Base-by-base conservation (phyloP, 2,329 filamentous ascomycete species). In the Gnomoniopsis smithogilvyi region DNA sequence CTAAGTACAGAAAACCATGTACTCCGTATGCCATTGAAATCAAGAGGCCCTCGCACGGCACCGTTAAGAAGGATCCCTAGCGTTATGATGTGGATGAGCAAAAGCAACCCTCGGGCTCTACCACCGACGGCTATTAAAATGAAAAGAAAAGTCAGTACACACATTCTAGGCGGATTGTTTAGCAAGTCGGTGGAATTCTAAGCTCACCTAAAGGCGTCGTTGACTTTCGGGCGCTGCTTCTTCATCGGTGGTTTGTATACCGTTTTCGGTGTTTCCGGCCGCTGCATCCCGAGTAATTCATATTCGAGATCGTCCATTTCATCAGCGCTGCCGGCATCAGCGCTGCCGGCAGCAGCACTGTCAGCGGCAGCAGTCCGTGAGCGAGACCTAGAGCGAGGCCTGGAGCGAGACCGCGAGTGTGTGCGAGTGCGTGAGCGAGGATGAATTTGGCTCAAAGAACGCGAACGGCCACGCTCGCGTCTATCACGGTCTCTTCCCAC, bases 271-370 rank as follows among this genome's bases (percentile, higher is more conserved):
- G 51, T 53, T 34, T 56, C 52, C 6, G 59, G 59, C 38, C 60
- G 50, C 33, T 60, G 59, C 47, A 59, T 41, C 7, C 62, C 60
- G 33, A 62, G 38, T 17, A 62, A 60, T 58, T 64, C 62, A 43
- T 62, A 60, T 30, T 62, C 62, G n/a, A 62, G 56, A 19, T 62
- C 62, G 19, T 59, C 58, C 49, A 63, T 57, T n/a, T 61, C 58
- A 41, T 54, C 45, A 10, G 61, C 62, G 47, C 60, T 56, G 48
- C 19, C 41, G 8, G 30, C 36, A 12, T 47, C 56, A 14, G 49
- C 36, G 12, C n/a, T 30, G 26, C 26, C 26, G 8, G 4, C 26
- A 30, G 26, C 26, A 30, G 57, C 51, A 12, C 36, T 57, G 6
- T 51, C 50, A 24, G 60, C 48, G 41, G 43, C n/a, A 15, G 46